Evolutionary conservation across 1,284 basidiomycete species (phyloP).

Genomic region (Entoloma clypeatum): DNA sequence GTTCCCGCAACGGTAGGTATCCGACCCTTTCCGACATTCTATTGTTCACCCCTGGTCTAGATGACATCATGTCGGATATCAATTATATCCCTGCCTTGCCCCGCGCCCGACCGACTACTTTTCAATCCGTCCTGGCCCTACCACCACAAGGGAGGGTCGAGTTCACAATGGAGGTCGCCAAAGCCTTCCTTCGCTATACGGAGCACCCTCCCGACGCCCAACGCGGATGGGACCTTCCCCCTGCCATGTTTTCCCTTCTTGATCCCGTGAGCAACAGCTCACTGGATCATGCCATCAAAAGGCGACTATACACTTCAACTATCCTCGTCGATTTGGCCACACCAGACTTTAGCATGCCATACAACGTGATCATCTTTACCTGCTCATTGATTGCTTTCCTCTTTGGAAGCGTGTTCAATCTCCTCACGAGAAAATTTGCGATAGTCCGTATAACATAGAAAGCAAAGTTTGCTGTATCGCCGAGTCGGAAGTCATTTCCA

Average conservation of each 20-base stretch:
- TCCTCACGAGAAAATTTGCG: conserved; percentile 77
- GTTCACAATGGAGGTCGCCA: conserved; percentile 74
- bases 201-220: conserved; percentile 97
- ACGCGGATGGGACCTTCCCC: conserved; percentile 89
- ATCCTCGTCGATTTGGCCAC: conserved; percentile 89
- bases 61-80: conserved; percentile 56
- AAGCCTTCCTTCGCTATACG: conserved; percentile 88
- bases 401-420: conserved; percentile 90
- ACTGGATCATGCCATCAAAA: conserved; percentile 11
- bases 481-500: no score
- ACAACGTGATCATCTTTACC: conserved; percentile 97
- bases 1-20: conserved; percentile 42
- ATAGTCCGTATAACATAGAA: conserved; percentile 49
- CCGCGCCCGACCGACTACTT: conserved; percentile 67
- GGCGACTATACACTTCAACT: conserved; percentile 73
- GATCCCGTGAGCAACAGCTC: conserved; percentile 17
- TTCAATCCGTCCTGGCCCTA: conserved; percentile 70
- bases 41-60: conserved; percentile 30
- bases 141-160: conserved; percentile 64
- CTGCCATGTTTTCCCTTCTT: conserved; percentile 68
- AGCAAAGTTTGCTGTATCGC: no score
- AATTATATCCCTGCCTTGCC: conserved; percentile 67
- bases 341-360: conserved; percentile 99
- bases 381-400: conserved; percentile 89
- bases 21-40: conserved; percentile 8